A percentile compares a stretch with the other conserved stretches of the same genome.
Evolutionary conservation across 2,329 filamentous ascomycete genomes (phyloP).

Genomic region (Penicillium crustosum): DNA sequence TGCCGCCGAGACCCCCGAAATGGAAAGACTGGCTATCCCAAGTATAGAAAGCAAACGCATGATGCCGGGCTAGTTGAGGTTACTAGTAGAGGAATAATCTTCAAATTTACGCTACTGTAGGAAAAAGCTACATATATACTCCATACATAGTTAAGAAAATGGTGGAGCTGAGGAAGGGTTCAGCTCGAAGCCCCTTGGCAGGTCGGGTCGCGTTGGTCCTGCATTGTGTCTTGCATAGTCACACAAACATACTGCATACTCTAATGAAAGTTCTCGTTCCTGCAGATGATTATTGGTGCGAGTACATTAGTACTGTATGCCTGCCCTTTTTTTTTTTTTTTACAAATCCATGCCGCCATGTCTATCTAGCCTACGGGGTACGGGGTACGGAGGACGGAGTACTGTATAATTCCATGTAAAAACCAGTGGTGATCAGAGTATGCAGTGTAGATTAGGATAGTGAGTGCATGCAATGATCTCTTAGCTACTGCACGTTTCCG

Average conservation of each 20-base stretch:
- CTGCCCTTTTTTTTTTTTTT: too few species aligned
- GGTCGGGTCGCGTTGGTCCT: background rate
- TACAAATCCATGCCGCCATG: background rate
- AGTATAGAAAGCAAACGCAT: background rate
- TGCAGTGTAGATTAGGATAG: background rate
- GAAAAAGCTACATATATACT: background rate
- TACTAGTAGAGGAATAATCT: background rate
- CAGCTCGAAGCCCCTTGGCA: background rate
- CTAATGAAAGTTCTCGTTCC: background rate
- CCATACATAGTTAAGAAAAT: background rate
- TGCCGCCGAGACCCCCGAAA: background rate
- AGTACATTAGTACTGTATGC: too few species aligned
- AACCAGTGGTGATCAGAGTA: too few species aligned
- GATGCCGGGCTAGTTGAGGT: background rate
- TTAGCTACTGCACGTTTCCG: background rate
- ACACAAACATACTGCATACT: background rate
- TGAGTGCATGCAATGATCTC: background rate
- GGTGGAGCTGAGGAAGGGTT: background rate
- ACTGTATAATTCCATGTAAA: background rate
- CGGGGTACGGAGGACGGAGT: too few species aligned
- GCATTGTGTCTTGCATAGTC: background rate
- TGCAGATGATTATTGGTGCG: background rate
- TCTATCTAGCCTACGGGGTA: background rate
- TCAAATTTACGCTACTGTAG: background rate
- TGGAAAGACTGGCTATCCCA: background rate